A percentile compares a stretch with the other conserved stretches of the same genome.
These are phyloP conservation scores for Hansenula sp. DNA, from an alignment of 1,139 yeast species.

Conservation along the genomic window DNA sequence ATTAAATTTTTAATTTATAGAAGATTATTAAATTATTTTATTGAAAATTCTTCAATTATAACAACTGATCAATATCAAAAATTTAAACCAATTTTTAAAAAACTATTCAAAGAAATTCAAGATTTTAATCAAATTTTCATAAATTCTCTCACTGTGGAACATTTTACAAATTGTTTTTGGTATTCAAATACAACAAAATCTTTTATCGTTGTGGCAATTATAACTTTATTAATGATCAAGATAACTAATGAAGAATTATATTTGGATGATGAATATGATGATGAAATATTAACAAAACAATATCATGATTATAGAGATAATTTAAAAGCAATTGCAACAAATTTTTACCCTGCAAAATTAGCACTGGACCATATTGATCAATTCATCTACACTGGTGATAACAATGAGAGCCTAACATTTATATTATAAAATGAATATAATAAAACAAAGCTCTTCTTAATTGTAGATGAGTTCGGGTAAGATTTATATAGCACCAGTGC, in stretches of 20 bases:
- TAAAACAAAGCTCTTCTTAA: no score
- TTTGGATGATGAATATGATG: conserved; percentile 14
- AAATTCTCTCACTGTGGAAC: conserved; percentile 12
- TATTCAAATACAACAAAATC: conserved; percentile 17
- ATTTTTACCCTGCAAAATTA: conserved; percentile 5
- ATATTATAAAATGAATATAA: no score
- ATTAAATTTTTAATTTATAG: conserved; percentile 20
- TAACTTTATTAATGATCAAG: conserved; percentile 15
- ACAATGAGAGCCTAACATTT: not conserved
- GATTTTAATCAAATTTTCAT: conserved; percentile 15
- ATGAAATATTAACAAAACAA: not conserved
- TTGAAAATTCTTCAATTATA: conserved; percentile 10
- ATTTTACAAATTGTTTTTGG: conserved; percentile 20
- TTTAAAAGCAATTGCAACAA: conserved; percentile 5
- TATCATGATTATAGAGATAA: conserved; percentile 5
- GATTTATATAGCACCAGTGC: no score
- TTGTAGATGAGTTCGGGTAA: not conserved
- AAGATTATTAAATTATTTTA: conserved; percentile 19
- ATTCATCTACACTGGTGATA: not conserved
- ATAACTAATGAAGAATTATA: conserved; percentile 11
- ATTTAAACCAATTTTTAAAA: conserved; percentile 14
- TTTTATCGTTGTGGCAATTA: conserved; percentile 19
- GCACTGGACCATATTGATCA: conserved; percentile 11
- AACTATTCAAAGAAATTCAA: conserved; percentile 6
- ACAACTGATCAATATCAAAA: conserved; percentile 9